Conservation (phyloP, 805 yeast species). For the Wickerhamiella siamensis region DNA sequence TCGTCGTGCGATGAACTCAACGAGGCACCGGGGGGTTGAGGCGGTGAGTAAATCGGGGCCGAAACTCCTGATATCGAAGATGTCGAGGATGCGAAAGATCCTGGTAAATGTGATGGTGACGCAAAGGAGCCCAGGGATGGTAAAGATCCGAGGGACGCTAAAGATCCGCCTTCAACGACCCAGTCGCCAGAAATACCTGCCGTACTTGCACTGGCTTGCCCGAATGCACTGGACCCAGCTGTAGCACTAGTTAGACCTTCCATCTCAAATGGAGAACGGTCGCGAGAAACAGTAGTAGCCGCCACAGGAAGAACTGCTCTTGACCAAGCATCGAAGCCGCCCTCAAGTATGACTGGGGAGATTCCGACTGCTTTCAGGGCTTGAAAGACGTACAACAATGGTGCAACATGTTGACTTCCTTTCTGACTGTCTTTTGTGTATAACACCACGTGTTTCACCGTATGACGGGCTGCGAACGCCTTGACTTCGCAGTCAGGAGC, state of each 20-base stretch:
- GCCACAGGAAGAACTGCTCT: slow-evolving; percentile 14
- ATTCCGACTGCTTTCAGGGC: slow-evolving; percentile 27
- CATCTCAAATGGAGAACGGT: neutral
- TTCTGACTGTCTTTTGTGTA: slow-evolving; percentile 34
- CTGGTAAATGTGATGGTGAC: no score
- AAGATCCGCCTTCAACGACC: neutral
- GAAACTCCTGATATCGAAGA: neutral
- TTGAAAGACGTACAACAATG: slow-evolving; percentile 28
- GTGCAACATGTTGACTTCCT: slow-evolving; percentile 12
- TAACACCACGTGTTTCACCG: slow-evolving; percentile 49
- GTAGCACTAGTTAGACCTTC: no score
- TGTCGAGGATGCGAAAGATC: neutral
- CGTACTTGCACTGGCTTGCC: no score
- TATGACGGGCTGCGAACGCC: slow-evolving; percentile 38
- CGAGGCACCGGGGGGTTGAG: neutral
- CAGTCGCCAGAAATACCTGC: neutral
- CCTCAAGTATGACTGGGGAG: slow-evolving; percentile 33
- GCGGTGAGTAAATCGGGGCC: neutral
- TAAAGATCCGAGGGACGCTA: no score
- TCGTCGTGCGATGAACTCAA: no score
- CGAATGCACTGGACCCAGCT: no score
- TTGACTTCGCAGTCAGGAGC: slow-evolving; percentile 43
- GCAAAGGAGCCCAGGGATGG: no score
- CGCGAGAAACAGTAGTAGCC: neutral
- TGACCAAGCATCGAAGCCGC: slow-evolving; percentile 41